phyloP scores from a whole-genome alignment of 106 monocot species.

The Dendrobium catenatum region DNA sequence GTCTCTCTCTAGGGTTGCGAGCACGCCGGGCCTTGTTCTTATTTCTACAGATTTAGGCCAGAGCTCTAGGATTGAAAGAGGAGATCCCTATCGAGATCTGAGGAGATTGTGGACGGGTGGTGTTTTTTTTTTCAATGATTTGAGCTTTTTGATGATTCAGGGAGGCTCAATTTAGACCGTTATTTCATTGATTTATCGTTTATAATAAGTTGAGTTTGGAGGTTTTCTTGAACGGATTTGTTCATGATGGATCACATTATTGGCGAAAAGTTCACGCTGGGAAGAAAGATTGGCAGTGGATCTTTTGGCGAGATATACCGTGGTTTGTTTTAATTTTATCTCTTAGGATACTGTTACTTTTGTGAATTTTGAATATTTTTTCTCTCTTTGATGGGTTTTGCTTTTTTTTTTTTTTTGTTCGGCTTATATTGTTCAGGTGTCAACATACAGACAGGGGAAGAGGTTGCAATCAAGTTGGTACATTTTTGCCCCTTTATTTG shows the following conservation, averaged over 20 bases:
- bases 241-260: constrained; percentile 59
- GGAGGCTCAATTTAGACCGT: neutral
- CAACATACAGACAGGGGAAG: neutral
- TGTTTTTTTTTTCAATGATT: neutral
- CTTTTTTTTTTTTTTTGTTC: neutral
- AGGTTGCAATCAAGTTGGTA: constrained; percentile 12
- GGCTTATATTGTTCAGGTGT: constrained; percentile 1
- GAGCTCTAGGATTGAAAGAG: neutral
- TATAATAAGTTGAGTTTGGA: neutral
- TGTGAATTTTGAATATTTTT: neutral
- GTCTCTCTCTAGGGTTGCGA: neutral
- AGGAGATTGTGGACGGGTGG: neutral
- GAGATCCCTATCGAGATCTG: neutral
- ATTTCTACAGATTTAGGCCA: neutral
- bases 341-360: neutral
- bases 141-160: neutral
- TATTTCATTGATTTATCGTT: neutral
- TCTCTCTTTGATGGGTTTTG: neutral
- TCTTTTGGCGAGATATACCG: constrained; percentile 69
- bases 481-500: neutral
- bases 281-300: constrained; percentile 82
- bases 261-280: constrained; percentile 68
- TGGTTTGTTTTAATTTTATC: constrained; percentile 17
- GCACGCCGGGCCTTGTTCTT: neutral
- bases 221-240: neutral